Evolutionary conservation across 306 rosid genomes (phyloP).

Genomic region (Medicago lupulina): DNA sequence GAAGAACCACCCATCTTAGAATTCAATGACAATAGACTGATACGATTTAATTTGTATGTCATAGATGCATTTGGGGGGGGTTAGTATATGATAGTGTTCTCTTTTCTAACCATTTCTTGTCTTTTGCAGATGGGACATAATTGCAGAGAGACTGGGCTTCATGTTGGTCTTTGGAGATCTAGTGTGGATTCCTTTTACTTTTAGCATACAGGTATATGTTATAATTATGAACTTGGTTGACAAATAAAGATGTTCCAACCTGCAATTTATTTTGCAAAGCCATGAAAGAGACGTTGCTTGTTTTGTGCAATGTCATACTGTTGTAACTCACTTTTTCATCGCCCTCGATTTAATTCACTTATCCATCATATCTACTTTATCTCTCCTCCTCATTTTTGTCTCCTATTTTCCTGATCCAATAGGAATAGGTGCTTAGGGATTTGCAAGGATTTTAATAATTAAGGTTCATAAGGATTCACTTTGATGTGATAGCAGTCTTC

Average conservation of each 20-base stretch:
- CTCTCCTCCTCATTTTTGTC: background rate
- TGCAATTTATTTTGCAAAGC: slow-evolving; percentile 18
- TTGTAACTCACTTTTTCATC: background rate
- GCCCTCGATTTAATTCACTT: background rate
- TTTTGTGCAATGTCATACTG: background rate
- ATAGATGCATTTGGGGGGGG: slow-evolving; percentile 23
- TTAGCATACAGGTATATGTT: slow-evolving; percentile 80
- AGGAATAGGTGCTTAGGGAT: too few relatives aligned
- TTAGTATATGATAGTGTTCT: slow-evolving; percentile 17
- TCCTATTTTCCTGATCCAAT: background rate
- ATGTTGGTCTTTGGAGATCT: slow-evolving; percentile 98
- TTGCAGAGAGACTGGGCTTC: slow-evolving; percentile 95
- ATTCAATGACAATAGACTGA: slow-evolving; percentile 14
- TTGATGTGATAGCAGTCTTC: too few relatives aligned
- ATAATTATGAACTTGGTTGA: slow-evolving; percentile 24
- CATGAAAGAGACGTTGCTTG: background rate
- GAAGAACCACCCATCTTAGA: slow-evolving; percentile 9
- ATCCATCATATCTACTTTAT: background rate
- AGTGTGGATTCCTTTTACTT: slow-evolving; percentile 97
- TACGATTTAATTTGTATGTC: slow-evolving; percentile 15
- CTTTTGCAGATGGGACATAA: slow-evolving; percentile 89
- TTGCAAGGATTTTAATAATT: too few relatives aligned
- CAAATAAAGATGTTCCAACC: slow-evolving; percentile 4
- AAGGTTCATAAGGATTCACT: too few relatives aligned
- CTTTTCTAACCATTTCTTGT: slow-evolving; percentile 24